Evolutionary conservation across 176 grass and related monocot species (phyloP).

Genomic region (Oryza australiensis): DNA sequence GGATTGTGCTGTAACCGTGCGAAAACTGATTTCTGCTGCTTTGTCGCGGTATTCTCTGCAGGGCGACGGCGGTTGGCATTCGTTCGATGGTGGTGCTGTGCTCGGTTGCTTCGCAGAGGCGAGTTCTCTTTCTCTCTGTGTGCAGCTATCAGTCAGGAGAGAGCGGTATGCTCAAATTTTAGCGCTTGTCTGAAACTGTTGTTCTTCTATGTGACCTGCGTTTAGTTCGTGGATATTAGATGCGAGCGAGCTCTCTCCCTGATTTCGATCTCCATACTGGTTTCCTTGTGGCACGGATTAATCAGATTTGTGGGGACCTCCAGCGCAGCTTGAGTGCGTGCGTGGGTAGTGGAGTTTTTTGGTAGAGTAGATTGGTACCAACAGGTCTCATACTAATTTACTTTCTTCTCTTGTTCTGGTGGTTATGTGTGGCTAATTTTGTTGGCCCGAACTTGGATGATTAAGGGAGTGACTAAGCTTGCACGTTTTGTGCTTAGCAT

Average conservation of each 20-base stretch:
- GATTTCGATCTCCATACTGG: neutral
- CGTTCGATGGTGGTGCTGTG: neutral
- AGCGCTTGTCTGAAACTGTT: neutral
- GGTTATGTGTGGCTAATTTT: neutral
- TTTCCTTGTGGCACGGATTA: neutral
- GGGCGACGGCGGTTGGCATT: neutral
- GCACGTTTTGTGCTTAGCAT: neutral
- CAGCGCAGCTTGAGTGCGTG: neutral
- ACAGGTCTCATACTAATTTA: neutral
- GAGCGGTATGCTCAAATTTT: neutral
- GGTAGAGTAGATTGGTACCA: neutral
- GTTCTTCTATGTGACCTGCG: neutral
- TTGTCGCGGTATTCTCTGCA: neutral
- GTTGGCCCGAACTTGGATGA: neutral
- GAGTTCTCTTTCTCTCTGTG: neutral
- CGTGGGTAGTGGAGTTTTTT: too few species aligned
- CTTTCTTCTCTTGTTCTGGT: neutral
- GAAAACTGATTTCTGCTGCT: neutral
- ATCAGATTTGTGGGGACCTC: neutral
- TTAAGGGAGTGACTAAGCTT: neutral
- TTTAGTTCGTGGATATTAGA: neutral
- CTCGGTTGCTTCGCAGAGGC: constrained; percentile 14
- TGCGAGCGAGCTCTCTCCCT: neutral
- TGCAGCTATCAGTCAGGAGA: too few species aligned
- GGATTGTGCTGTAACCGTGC: neutral